Evolutionary conservation across 371 early-diverging fungal species (phyloP).

Genomic region (Rhizopus stolonifer): DNA sequence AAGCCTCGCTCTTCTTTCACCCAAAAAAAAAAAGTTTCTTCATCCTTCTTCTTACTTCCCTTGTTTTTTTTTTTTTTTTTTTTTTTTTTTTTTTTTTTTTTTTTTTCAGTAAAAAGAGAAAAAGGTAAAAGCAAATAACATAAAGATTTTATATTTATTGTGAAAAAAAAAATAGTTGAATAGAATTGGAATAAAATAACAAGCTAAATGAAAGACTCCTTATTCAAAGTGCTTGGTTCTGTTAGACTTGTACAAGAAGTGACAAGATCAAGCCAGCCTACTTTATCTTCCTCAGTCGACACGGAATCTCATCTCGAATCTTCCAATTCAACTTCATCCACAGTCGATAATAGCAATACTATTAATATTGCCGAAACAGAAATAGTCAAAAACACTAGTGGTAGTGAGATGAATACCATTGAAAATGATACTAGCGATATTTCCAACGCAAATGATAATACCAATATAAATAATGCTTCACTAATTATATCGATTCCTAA

Average conservation of each 20-base stretch:
- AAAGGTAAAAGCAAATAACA: not conserved
- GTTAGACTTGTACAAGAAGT: slow-evolving; percentile 53
- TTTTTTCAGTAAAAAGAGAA: not conserved
- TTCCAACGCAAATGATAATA: slow-evolving; percentile 27
- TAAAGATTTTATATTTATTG: too few species aligned
- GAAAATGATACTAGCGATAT: slow-evolving; percentile 28
- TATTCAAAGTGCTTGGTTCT: slow-evolving; percentile 47
- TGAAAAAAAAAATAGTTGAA: slow-evolving; percentile 1
- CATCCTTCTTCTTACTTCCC: not conserved
- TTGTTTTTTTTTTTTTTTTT: slow-evolving; percentile 2
- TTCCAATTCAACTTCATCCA: not conserved
- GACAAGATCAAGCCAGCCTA: slow-evolving; percentile 30
- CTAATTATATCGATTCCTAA: not conserved
- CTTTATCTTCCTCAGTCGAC: not conserved
- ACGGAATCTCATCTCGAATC: slow-evolving; percentile 2
- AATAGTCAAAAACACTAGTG: not conserved
- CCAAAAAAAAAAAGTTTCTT: too few species aligned
- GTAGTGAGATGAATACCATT: slow-evolving; percentile 24
- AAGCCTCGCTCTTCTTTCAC: not conserved
- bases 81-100: slow-evolving; percentile 6
- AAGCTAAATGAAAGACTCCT: slow-evolving; percentile 25
- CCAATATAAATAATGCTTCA: not conserved
- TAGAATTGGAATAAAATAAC: not conserved
- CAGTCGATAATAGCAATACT: not conserved
- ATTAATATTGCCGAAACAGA: not conserved